These are phyloP conservation scores for Lactarius vividus DNA, from an alignment of 768 basidiomycete species.

Conservation along the genomic window DNA sequence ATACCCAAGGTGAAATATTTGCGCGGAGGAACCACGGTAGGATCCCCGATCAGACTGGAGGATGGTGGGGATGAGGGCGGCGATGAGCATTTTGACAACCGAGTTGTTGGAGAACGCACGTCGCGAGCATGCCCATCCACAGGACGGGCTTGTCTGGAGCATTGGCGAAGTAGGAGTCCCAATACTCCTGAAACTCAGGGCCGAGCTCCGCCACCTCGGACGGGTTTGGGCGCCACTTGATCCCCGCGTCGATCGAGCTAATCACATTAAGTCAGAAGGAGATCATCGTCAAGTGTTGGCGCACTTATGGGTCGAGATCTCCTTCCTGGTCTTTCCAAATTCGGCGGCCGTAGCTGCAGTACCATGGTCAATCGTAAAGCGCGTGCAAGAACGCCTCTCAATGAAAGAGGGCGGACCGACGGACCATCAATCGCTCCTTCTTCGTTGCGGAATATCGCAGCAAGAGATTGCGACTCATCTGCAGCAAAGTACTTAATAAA, in stretches of 20 bases:
- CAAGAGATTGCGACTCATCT: constrained; percentile 26
- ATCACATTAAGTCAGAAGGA: background rate
- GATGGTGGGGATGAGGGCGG: background rate
- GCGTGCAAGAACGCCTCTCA: background rate
- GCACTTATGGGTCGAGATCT: constrained; percentile 53
- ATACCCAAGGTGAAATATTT: constrained; percentile 25
- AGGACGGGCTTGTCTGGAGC: constrained; percentile 57
- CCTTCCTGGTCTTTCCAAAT: constrained; percentile 42
- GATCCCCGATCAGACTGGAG: constrained; percentile 27
- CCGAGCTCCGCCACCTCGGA: constrained; percentile 51
- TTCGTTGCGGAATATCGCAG: constrained; percentile 24
- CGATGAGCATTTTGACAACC: background rate
- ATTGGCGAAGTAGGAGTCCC: constrained; percentile 49
- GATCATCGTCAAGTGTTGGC: background rate
- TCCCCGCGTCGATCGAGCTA: constrained; percentile 45
- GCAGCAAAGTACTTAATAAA: constrained; percentile 22
- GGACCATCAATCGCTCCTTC: constrained; percentile 24
- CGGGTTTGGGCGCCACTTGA: constrained; percentile 52
- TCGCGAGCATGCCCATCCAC: constrained; percentile 41
- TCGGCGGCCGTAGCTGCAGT: constrained; percentile 35
- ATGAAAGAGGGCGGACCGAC: background rate
- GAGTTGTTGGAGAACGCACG: constrained; percentile 36
- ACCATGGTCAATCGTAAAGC: background rate
- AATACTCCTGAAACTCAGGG: constrained; percentile 46
- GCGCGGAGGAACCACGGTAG: constrained; percentile 7